phyloP scores from a whole-genome alignment of 345 rosid species.

The Conringia planisiliqua region DNA sequence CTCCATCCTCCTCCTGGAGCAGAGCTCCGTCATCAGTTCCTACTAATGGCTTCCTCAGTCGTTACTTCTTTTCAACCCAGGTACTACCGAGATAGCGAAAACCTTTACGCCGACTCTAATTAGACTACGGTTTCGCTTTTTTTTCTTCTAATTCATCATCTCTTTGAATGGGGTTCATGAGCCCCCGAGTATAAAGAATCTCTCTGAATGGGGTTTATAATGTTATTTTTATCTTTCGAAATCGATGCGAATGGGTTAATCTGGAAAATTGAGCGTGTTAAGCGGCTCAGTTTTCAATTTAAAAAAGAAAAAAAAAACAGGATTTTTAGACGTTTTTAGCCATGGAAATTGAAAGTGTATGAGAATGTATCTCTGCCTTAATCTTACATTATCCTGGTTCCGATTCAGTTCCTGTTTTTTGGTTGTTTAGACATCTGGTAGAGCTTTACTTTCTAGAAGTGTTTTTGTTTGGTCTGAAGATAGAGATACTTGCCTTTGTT shows the following conservation, averaged over 20 bases:
- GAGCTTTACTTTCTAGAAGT: not conserved
- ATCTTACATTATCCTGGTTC: not conserved
- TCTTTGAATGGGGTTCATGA: not conserved
- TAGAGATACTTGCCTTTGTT: not conserved
- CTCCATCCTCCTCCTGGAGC: constrained; percentile 33
- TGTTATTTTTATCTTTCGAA: not conserved
- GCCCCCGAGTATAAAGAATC: not conserved
- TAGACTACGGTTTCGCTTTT: not conserved
- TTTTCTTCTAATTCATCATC: not conserved
- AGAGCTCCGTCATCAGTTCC: constrained; percentile 28
- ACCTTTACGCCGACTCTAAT: not conserved
- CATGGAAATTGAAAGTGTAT: not conserved
- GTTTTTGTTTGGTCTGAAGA: not conserved
- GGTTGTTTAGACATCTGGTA: not conserved
- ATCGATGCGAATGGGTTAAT: not conserved
- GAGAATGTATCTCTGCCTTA: not conserved
- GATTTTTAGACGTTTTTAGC: not conserved
- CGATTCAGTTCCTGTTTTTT: not conserved
- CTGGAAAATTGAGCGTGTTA: not conserved
- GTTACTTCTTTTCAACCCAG: constrained; percentile 59
- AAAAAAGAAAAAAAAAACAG: not conserved
- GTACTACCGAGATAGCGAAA: constrained; percentile 20
- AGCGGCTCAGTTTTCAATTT: not conserved
- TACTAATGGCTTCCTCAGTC: constrained; percentile 64
- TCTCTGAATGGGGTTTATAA: not conserved